Percentiles rank a stretch among this genome's conserved stretches.
Conservation (phyloP, 208 protist genomes). For the Trichomonas gallinae region DNA sequence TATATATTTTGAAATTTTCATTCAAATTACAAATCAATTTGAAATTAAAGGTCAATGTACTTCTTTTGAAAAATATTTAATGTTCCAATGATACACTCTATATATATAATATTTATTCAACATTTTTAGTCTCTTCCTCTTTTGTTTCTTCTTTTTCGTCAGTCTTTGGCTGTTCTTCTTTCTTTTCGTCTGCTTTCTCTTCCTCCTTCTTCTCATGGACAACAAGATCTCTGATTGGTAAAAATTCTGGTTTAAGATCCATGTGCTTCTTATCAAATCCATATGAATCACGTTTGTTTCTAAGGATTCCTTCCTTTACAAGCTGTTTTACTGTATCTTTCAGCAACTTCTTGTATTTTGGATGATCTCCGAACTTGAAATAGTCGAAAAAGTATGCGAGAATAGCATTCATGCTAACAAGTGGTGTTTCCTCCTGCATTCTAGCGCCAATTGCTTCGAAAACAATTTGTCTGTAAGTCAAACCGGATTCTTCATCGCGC, state of each 20-base stretch:
- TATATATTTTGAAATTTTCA: too few relatives aligned
- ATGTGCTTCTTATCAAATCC: neutral
- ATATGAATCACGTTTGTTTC: neutral
- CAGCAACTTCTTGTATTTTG: neutral
- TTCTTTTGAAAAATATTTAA: too few relatives aligned
- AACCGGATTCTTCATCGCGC: neutral
- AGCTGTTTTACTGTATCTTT: neutral
- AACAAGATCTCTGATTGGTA: neutral
- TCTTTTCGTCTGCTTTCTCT: too few relatives aligned
- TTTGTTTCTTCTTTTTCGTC: neutral
- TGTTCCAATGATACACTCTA: too few relatives aligned
- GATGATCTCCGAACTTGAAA: neutral
- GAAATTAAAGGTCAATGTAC: too few relatives aligned
- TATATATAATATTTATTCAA: too few relatives aligned
- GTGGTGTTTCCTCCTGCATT: neutral
- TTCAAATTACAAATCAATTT: too few relatives aligned
- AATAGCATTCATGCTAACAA: neutral
- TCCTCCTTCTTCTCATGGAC: neutral
- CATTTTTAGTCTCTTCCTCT: neutral
- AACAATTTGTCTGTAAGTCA: neutral
- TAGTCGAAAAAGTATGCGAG: neutral
- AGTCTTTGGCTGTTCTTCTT: neutral
- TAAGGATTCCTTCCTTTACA: neutral
- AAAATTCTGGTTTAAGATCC: neutral
- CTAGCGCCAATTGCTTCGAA: neutral